These are phyloP conservation scores for Moesziomyces sp. DNA, from an alignment of 1,284 basidiomycete species.

Conservation along the genomic window DNA sequence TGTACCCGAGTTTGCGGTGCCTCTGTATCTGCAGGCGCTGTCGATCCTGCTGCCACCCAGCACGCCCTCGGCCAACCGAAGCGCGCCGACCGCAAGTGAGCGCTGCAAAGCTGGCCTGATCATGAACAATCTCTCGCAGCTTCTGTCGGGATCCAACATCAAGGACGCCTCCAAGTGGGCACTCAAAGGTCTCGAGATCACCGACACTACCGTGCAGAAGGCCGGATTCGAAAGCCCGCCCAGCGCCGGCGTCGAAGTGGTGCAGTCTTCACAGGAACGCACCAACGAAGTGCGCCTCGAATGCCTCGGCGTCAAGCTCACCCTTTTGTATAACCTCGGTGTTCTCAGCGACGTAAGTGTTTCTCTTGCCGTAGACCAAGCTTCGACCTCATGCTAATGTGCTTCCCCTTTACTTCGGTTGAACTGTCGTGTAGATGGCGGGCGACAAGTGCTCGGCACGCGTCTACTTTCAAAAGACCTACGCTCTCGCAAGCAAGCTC, in stretches of 20 bases:
- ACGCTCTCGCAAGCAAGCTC: slow-evolving; percentile 32
- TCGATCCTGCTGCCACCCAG: slow-evolving; percentile 60
- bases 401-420: not conserved
- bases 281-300: slow-evolving; percentile 51
- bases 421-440: slow-evolving; percentile 20
- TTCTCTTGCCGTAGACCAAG: not conserved
- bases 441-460: slow-evolving; percentile 52
- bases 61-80: not conserved
- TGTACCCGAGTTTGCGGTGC: slow-evolving; percentile 65
- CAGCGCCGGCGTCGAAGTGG: slow-evolving; percentile 21
- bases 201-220: slow-evolving; percentile 49
- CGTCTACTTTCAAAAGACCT: slow-evolving; percentile 51
- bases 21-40: slow-evolving; percentile 67
- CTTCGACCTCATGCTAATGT: not conserved
- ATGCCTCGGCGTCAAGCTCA: slow-evolving; percentile 61
- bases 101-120: slow-evolving; percentile 63
- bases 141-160: slow-evolving; percentile 49
- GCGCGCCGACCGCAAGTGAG: slow-evolving; percentile 58
- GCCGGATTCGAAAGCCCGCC: slow-evolving; percentile 48
- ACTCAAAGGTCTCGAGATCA: slow-evolving; percentile 60
- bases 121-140: slow-evolving; percentile 67
- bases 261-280: slow-evolving; percentile 36
- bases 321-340: slow-evolving; percentile 64
- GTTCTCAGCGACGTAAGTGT: slow-evolving; percentile 43
- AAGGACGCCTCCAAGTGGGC: slow-evolving; percentile 64